Evolutionary conservation across 306 rosid genomes (phyloP).

Genomic region (Vachellia collinsii): DNA sequence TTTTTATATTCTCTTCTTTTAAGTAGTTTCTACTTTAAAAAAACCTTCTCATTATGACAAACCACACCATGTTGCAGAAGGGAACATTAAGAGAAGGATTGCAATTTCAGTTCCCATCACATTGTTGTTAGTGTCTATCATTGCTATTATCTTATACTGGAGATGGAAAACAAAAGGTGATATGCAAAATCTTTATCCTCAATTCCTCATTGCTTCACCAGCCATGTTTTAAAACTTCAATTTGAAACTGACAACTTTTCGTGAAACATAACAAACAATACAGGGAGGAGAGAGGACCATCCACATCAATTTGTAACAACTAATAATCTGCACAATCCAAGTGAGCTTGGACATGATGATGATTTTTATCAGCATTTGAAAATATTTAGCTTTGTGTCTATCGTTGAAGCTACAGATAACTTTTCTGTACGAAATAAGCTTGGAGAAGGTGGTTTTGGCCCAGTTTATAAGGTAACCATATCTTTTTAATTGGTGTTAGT

Average conservation of each 20-base stretch:
- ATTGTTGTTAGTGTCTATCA: neutral
- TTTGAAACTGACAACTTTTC: neutral
- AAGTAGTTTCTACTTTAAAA: no score
- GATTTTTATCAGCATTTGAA: conserved; percentile 22
- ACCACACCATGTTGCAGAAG: neutral
- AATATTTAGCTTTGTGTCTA: conserved; percentile 22
- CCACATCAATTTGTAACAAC: neutral
- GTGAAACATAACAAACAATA: neutral
- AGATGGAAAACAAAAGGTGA: neutral
- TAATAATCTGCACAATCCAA: no score
- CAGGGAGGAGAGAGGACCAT: neutral
- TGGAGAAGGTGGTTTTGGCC: conserved; percentile 46
- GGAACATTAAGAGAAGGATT: neutral
- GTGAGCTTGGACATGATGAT: neutral
- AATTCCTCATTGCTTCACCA: neutral
- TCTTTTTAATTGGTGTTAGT: no score
- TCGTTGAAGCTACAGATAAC: conserved; percentile 33
- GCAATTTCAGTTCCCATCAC: neutral
- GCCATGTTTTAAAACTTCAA: neutral
- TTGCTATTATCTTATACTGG: neutral
- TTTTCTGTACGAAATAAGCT: conserved; percentile 32
- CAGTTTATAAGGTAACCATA: conserved; percentile 34
- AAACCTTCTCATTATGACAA: neutral
- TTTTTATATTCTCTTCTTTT: no score
- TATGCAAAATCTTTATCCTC: neutral